These are phyloP conservation scores for Ogataea paradorogensis DNA, from an alignment of 805 yeast genomes.

Conservation along the genomic window DNA sequence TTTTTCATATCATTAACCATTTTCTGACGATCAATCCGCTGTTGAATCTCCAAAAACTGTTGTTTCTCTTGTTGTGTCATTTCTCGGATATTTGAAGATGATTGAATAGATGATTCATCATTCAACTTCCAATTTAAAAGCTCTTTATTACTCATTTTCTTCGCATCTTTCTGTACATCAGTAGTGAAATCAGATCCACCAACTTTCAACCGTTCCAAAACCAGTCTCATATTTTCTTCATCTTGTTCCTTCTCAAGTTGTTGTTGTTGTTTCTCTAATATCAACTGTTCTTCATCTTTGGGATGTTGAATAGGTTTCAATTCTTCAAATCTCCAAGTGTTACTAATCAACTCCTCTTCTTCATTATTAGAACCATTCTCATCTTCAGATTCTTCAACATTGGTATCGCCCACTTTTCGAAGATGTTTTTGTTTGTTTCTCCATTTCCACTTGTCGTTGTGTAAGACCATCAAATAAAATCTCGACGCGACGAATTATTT, in stretches of 20 bases:
- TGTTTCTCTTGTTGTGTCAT: constrained; percentile 23
- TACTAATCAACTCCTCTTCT: constrained; percentile 15
- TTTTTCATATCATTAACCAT: constrained; percentile 13
- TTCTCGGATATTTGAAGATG: background rate
- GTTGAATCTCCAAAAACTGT: constrained; percentile 22
- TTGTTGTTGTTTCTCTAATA: constrained; percentile 11
- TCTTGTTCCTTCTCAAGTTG: constrained; percentile 11
- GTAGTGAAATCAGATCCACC: constrained; percentile 8
- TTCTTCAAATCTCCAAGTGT: constrained; percentile 32
- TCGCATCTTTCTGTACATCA: constrained; percentile 5
- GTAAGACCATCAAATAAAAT: constrained; percentile 43
- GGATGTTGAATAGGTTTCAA: constrained; percentile 5
- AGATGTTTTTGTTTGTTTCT: constrained; percentile 41
- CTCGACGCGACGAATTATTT: constrained; percentile 7
- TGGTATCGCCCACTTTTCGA: constrained; percentile 39
- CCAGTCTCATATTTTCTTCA: constrained; percentile 7
- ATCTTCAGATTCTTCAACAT: background rate
- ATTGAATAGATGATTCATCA: background rate
- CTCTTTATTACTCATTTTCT: constrained; percentile 13
- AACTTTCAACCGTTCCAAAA: constrained; percentile 9
- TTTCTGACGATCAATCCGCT: constrained; percentile 23
- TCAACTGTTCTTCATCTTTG: constrained; percentile 15
- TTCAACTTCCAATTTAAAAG: constrained; percentile 16
- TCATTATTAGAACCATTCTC: constrained; percentile 6
- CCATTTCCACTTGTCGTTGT: constrained; percentile 51